Evolutionary conservation across 306 rosid species (phyloP), one percentile per base, ranked within the genome.

Genomic region (Adenanthera pavonina): DNA sequence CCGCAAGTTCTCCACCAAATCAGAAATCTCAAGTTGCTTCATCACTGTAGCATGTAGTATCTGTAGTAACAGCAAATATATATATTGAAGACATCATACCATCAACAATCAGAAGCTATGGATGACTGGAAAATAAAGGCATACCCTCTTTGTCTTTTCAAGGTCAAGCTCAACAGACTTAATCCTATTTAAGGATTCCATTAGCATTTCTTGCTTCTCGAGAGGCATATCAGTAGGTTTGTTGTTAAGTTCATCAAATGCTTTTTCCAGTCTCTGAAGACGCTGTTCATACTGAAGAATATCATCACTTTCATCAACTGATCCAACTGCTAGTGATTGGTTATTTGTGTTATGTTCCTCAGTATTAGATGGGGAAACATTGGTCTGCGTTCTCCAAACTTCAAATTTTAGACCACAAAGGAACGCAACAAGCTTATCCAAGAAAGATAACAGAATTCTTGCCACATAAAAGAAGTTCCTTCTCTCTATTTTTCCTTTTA

Each of bases 71-170:
- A 59, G 48, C 53, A 78, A 61, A 43, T 48, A 43, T 15, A 43
- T 68, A 41, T 9, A 17, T 38, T 66, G 14, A 48, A 72, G 81
- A 66, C 15, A 64, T 67, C 43, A 43, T 8, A 38, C 62, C 66
- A 72, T 36, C 60, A 59, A 53, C 49, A 68, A 80, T 60, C 70
- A 69, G 54, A 25, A 72, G 72, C 56, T 59, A 43, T 69, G 66
- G 46, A 69, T 74, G 12, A 81, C 69, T 17, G 61, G 17, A 40
- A 61, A 54, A 64, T 71, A 49, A 74, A 82, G 53, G 66, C 92
- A 54, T 92, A 95, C 99, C 85, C 89, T 85, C 89, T 95, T 95
- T 36, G 99, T 95, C 88, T 85, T 92, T 80, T 95, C 98, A 17
- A 95, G 92, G 84, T 95, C 99, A 64, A 88, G 82, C 85, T 95